These are phyloP conservation scores for Vitis rotundifolia DNA, from an alignment of 164 flowering plant species.

Conservation along the genomic window DNA sequence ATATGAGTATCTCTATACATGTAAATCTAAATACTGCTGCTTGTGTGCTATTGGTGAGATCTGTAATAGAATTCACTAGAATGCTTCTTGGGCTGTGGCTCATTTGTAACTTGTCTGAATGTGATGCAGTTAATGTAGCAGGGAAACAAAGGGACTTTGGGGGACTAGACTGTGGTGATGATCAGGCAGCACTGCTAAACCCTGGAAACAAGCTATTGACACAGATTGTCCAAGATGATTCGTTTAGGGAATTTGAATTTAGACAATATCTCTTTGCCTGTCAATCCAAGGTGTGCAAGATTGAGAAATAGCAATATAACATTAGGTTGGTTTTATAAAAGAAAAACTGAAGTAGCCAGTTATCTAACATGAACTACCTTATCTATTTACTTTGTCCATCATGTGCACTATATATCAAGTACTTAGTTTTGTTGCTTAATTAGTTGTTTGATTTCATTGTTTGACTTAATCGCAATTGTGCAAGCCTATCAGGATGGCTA, in stretches of 20 bases:
- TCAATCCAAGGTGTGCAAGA: conserved; percentile 72
- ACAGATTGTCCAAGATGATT: conserved; percentile 91
- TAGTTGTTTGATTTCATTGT: no score
- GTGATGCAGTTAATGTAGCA: conserved; percentile 59
- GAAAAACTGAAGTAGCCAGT: neutral
- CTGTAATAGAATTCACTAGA: no score
- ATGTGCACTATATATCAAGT: neutral
- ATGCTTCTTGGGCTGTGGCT: neutral
- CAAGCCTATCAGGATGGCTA: no score
- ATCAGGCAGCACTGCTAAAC: conserved; percentile 80
- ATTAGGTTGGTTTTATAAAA: neutral
- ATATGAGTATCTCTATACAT: no score
- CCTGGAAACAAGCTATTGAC: conserved; percentile 73
- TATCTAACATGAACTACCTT: neutral
- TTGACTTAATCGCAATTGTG: no score
- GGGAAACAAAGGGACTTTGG: conserved; percentile 83
- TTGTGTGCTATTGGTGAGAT: neutral
- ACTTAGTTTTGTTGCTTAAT: no score
- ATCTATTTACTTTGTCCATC: neutral
- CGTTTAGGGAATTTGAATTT: conserved; percentile 96
- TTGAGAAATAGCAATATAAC: conserved; percentile 1
- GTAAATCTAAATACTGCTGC: no score
- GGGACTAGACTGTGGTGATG: conserved; percentile 81
- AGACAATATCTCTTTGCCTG: conserved; percentile 97
- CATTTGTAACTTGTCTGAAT: neutral